Evolutionary conservation across 2,329 filamentous ascomycete genomes (phyloP).

Genomic region (Alternaria sp.): DNA sequence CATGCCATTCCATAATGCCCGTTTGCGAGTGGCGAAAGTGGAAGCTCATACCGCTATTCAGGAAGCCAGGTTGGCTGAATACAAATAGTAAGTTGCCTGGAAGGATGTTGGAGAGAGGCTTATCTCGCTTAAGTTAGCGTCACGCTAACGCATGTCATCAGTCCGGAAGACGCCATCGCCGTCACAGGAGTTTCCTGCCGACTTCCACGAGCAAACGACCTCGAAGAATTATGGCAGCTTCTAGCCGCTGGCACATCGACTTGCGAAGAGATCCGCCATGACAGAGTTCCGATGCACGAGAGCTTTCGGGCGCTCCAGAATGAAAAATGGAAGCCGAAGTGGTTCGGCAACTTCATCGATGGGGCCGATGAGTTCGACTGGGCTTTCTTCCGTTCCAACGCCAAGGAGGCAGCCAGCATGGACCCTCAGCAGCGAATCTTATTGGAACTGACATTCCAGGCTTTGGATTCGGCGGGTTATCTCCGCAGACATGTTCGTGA

Average conservation of each 20-base stretch:
- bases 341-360: constrained; percentile 29
- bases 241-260: constrained; percentile 13
- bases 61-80: constrained; percentile 12
- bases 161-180: constrained; percentile 16
- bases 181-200: constrained; percentile 21
- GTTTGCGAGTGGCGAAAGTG: constrained; percentile 19
- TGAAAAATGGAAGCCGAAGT: constrained; percentile 18
- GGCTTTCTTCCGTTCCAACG: constrained; percentile 33
- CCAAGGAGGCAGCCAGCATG: constrained; percentile 31
- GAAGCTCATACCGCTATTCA: constrained; percentile 15
- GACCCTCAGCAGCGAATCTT: constrained; percentile 41
- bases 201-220: constrained; percentile 17
- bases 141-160: constrained; percentile 7
- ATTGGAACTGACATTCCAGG: constrained; percentile 41
- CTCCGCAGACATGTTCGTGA: constrained; percentile 15
- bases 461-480: constrained; percentile 48
- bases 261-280: constrained; percentile 14
- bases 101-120: neutral
- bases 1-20: constrained; percentile 22
- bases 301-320: constrained; percentile 18
- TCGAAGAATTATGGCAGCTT: constrained; percentile 25
- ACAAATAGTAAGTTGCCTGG: constrained; percentile 11
- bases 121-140: neutral
- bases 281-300: constrained; percentile 11
- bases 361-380: constrained; percentile 47